Conservation (phyloP, 1,139 yeast species). For the Blastobotrys petasosporus region DNA sequence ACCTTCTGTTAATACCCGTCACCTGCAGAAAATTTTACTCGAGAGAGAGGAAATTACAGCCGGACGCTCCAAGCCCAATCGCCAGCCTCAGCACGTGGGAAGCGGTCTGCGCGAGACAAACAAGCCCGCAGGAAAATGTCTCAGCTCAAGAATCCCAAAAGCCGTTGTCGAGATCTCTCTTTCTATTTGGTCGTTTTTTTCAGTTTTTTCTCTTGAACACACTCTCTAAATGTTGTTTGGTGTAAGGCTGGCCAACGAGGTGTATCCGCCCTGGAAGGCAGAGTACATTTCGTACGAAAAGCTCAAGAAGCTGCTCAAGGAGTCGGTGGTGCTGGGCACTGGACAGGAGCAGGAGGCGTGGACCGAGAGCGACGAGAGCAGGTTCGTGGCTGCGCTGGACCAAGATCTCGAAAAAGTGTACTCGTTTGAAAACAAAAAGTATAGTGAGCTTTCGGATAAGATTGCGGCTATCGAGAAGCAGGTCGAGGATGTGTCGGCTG, state of each 20-base stretch:
- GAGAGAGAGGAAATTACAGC: too few relatives aligned
- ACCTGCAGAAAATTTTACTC: too few relatives aligned
- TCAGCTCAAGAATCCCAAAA: too few relatives aligned
- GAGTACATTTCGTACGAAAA: conserved; percentile 75
- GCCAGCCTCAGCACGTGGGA: too few relatives aligned
- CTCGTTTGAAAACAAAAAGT: conserved; percentile 69
- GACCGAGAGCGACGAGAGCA: conserved; percentile 77
- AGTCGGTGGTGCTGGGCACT: conserved; percentile 47
- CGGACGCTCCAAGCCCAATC: too few relatives aligned
- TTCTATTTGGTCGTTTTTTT: too few relatives aligned
- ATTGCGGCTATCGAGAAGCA: conserved; percentile 58
- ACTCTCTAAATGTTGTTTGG: conserved; percentile 66
- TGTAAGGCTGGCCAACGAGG: conserved; percentile 71
- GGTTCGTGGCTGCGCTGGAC: conserved; percentile 77
- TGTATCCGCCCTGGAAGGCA: conserved; percentile 82
- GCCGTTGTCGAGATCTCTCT: too few relatives aligned
- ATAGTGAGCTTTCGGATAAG: conserved; percentile 59
- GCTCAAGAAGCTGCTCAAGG: conserved; percentile 77
- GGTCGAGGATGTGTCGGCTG: conserved; percentile 23
- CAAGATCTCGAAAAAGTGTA: conserved; percentile 89
- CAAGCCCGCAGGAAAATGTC: too few relatives aligned
- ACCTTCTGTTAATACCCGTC: too few relatives aligned
- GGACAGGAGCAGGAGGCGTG: conserved; percentile 39
- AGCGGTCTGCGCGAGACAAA: too few relatives aligned
- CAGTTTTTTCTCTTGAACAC: too few relatives aligned